Evolutionary conservation across 306 rosid species (phyloP), one percentile per base, ranked within the genome.

Genomic region (Astragalus membranaceus): DNA sequence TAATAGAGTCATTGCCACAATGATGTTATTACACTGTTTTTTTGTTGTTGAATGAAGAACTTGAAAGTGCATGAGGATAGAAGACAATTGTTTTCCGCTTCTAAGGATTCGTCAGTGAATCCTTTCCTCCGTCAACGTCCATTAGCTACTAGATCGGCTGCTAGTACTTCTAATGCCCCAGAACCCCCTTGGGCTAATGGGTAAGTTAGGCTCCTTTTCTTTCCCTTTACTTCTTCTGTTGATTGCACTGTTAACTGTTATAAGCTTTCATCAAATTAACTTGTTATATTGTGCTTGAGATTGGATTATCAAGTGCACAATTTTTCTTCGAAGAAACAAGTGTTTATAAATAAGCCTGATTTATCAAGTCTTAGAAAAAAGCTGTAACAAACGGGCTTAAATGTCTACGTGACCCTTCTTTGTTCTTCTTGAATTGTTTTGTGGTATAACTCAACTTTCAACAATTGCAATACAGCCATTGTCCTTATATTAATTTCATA

Each of bases 51-150:
- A 17, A 2, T 86, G 83, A 84, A 94, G 99, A 94, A 88, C 75
- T 76, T 91, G 89, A 94, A 88, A 91, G 91, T 86, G 56, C 96
- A 90, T 35, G 99, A 90, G 80, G 88, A 82, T 76, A 84, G 97
- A 77, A 94, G 95, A 48, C 99, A 94, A 49, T 44, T 88, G 81
- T 94, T 82, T 85, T 94, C 97, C 36, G 67, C 97, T 10, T 37
- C 75, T 35, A 94, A 87, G 88, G 99, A 94, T 23, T 67, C 95
- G 16, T 69, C 95, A 73, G 81, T 92, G 12, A 90, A 90, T 83
- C 98, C 98, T 79, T 94, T 94, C 77, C 90, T 94, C 20, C 96
- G 97, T 47, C 97, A 94, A 44, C 96, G 95, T 50, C 97, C 98
- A 6, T 77, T 94, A 78, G 92, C 93, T 77, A 56, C 92, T 36